Conservation (phyloP, 2,329 filamentous ascomycete genomes). For the Arthroderma uncinatum region DNA sequence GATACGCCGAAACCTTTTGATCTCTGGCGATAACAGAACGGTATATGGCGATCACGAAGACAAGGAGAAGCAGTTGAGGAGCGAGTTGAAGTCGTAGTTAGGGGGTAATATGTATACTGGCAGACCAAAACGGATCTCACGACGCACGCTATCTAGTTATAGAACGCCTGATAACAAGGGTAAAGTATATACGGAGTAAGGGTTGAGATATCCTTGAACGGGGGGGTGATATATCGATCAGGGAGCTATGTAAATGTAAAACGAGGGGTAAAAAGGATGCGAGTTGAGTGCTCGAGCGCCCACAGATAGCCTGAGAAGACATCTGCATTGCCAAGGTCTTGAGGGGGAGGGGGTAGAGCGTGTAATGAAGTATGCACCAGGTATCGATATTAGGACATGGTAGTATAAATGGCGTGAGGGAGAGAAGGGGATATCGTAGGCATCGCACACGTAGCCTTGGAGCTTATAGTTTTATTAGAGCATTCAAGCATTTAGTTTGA, state of each 20-base stretch:
- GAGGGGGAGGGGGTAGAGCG: too few species aligned
- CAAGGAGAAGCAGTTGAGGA: neutral
- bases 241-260: neutral
- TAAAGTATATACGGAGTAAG: neutral
- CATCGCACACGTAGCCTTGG: neutral
- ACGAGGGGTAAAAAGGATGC: neutral
- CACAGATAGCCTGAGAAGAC: too few species aligned
- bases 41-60: neutral
- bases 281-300: neutral
- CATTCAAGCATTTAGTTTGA: slow-evolving; percentile 21
- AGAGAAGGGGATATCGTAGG: neutral
- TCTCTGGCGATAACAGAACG: neutral
- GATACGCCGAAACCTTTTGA: neutral
- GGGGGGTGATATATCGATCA: neutral
- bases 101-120: too few species aligned
- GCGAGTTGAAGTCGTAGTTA: neutral
- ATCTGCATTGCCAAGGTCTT: too few species aligned
- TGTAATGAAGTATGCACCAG: too few species aligned
- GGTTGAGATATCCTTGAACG: neutral
- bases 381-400: too few species aligned
- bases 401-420: neutral
- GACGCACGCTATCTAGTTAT: neutral
- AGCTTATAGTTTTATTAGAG: neutral
- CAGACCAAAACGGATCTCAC: neutral
- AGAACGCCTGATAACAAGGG: neutral